Percentiles rank a stretch among this genome's conserved stretches.
These are phyloP conservation scores for Wallacemonas sp. DNA, from an alignment of 208 protist genomes.

Conservation along the genomic window DNA sequence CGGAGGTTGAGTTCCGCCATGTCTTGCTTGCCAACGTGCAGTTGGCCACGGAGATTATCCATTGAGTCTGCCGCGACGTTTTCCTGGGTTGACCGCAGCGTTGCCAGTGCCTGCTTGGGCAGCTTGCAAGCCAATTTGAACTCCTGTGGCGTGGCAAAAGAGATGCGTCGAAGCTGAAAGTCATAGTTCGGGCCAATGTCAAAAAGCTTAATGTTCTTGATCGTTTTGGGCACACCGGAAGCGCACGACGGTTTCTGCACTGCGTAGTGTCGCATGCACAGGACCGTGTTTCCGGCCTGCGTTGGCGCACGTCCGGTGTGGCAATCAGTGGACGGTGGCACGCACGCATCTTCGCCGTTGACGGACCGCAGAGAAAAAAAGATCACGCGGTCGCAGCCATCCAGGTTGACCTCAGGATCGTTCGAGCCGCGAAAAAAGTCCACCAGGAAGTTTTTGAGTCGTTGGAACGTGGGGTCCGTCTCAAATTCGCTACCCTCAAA, in stretches of 20 bases:
- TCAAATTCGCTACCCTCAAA: constrained; percentile 86
- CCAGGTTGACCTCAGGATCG: constrained; percentile 63
- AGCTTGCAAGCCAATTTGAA: constrained; percentile 77
- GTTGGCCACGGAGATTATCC: constrained; percentile 78
- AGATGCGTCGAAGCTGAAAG: constrained; percentile 69
- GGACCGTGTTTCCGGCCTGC: constrained; percentile 53
- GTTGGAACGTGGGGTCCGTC: constrained; percentile 63
- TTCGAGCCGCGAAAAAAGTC: constrained; percentile 86
- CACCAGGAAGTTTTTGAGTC: constrained; percentile 81
- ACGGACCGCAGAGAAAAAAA: constrained; percentile 73
- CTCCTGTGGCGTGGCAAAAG: constrained; percentile 73
- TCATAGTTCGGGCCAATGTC: constrained; percentile 89
- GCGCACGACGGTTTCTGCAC: constrained; percentile 67
- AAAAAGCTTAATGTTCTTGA: constrained; percentile 63
- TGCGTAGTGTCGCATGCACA: constrained; percentile 87
- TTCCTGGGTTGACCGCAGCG: constrained; percentile 52
- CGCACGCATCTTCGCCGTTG: constrained; percentile 73
- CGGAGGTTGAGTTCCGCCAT: constrained; percentile 73
- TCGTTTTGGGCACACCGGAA: constrained; percentile 33
- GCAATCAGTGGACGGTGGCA: constrained; percentile 72
- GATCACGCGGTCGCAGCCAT: constrained; percentile 81
- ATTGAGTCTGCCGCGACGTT: constrained; percentile 77
- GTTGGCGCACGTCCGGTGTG: constrained; percentile 54
- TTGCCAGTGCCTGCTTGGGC: constrained; percentile 58
- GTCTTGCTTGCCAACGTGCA: constrained; percentile 85